Evolutionary conservation across 805 yeast genomes (phyloP), one percentile per base, ranked within the genome.

Genomic region (Suhomyces tanzawaensis): DNA sequence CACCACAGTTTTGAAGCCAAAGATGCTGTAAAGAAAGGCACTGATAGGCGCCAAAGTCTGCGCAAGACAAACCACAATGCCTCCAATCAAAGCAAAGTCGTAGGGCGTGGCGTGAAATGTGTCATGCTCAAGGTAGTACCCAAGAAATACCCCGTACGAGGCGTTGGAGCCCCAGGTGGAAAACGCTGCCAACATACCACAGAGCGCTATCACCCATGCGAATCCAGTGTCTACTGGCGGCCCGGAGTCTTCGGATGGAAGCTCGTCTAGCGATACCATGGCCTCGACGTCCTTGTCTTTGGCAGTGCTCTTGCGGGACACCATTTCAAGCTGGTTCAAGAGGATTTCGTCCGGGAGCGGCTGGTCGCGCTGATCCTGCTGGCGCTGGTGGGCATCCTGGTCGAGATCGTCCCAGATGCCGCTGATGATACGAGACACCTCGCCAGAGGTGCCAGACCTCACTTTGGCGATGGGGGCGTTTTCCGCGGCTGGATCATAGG

Each of bases 111-210:
- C 64, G 1, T 69, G 64, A 40, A 74, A 77, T 2, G 49, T 49
- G 15, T 48, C 45, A 11, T 64, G 43, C 8, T 65, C 60, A 8
- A 73, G 46, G 47, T 79, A 80, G 51, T 71, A 76, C 25, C 71
- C 62, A 37, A 79, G 73, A 49, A 76, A 81, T 4, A 77, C 76
- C 19, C 84, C 85, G 55, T 63, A 80, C 2, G 76, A 64, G 28
- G 79, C 75, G 40, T 75, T 74, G 59, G 78, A 65, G 13, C 86
- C 86, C 71, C 76, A 79, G 0, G 81, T 72, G 41, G 74, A 47
- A 54, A 48, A 71, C 50, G 67, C 66, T 53, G 53, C 66, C 13
- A 72, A 58, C 60, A 74, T 69, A 0, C 68, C 65, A 14, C 74
- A 76, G 3, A 75, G 56, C 0, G 79, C 78, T 4, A 70, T 66